These are phyloP conservation scores for Chlorella vulgaris DNA, from an alignment of 139 green algal species.

Conservation along the genomic window DNA sequence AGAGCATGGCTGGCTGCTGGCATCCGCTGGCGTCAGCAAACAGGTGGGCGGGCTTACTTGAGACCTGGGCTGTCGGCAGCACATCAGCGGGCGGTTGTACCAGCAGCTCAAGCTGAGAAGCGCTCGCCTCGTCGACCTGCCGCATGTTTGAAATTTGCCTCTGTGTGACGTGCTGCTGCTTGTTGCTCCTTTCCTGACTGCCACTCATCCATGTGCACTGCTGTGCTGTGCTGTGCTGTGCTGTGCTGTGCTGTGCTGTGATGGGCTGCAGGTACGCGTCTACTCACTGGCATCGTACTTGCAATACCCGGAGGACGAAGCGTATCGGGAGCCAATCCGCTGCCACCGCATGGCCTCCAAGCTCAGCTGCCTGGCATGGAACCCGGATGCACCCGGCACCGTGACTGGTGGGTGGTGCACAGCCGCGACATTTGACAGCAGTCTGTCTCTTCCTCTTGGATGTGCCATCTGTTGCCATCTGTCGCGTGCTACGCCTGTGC, in stretches of 20 bases:
- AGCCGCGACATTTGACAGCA: neutral
- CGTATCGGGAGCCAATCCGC: conserved; percentile 61
- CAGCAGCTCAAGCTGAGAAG: too few relatives aligned
- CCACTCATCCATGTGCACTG: too few relatives aligned
- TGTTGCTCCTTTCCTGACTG: too few relatives aligned
- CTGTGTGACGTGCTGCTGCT: too few relatives aligned
- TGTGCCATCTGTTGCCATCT: too few relatives aligned
- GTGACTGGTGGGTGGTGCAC: conserved; percentile 43
- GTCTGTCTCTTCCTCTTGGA: neutral
- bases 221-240: too few relatives aligned
- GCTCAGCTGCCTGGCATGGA: conserved; percentile 80
- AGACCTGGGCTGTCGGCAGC: too few relatives aligned
- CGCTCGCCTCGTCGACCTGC: too few relatives aligned
- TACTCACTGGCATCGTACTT: conserved; percentile 41
- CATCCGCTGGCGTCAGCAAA: conserved; percentile 67
- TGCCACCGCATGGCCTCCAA: conserved; percentile 70
- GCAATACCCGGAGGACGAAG: conserved; percentile 2
- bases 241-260: neutral
- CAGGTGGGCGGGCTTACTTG: conserved; percentile 36
- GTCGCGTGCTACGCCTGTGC: too few relatives aligned
- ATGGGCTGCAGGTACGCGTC: conserved; percentile 40
- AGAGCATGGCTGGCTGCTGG: conserved; percentile 59
- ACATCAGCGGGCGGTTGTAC: too few relatives aligned
- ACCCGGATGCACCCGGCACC: conserved; percentile 60
- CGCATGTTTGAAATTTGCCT: too few relatives aligned